Conservation (phyloP, 495 filamentous ascomycete species). For the Penicillium ochrochloron region DNA sequence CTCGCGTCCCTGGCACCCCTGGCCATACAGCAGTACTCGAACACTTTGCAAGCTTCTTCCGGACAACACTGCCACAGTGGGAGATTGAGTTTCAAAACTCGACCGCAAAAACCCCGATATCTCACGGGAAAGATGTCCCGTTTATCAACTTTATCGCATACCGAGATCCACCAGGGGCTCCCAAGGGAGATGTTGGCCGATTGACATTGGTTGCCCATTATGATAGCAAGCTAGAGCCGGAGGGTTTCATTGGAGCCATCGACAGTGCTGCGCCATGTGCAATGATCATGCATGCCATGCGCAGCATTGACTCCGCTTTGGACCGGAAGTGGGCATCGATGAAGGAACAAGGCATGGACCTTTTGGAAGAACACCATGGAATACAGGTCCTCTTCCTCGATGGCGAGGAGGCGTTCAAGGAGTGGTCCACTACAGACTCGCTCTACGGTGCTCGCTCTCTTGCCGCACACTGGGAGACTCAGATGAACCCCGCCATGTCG, state of each 20-base stretch:
- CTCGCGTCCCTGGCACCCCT: constrained; percentile 85
- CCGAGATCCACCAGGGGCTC: constrained; percentile 86
- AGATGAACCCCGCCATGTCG: constrained; percentile 68
- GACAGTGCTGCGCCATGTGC: constrained; percentile 95
- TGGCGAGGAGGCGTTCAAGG: constrained; percentile 88
- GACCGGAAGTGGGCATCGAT: constrained; percentile 80
- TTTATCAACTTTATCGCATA: constrained; percentile 86
- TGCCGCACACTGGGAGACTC: constrained; percentile 73
- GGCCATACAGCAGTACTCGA: constrained; percentile 74
- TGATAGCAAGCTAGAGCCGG: constrained; percentile 79
- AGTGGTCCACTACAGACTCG: constrained; percentile 79
- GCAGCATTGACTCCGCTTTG: constrained; percentile 77
- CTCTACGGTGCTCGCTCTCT: constrained; percentile 85
- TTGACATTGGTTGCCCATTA: constrained; percentile 94
- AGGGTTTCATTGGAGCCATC: constrained; percentile 91
- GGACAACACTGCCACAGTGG: constrained; percentile 75
- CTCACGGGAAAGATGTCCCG: constrained; percentile 68
- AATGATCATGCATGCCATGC: constrained; percentile 83
- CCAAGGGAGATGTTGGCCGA: constrained; percentile 72
- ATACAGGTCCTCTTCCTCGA: constrained; percentile 91
- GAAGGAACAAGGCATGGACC: constrained; percentile 57
- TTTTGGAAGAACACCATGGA: constrained; percentile 72
- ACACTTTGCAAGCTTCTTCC: constrained; percentile 85
- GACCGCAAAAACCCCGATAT: constrained; percentile 75
- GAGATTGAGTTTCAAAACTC: constrained; percentile 83